phyloP scores from a whole-genome alignment of 1,284 basidiomycete species.

The Porodaedalea pini region DNA sequence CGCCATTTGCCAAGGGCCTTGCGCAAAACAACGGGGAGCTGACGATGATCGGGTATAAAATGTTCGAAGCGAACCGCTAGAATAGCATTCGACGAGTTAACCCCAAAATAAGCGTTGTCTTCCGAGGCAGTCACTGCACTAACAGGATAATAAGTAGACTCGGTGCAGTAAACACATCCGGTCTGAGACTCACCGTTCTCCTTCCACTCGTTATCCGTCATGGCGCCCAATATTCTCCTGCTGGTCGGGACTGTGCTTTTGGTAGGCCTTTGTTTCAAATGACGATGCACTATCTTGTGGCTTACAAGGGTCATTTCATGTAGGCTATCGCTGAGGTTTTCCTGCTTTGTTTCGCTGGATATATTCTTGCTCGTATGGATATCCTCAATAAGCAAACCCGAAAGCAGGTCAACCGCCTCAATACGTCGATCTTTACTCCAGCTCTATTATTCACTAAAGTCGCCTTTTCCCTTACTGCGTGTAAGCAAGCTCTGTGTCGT shows the following conservation, averaged over 20 bases:
- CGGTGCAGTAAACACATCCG: neutral
- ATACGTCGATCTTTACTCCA: slow-evolving; percentile 89
- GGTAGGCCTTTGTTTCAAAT: neutral
- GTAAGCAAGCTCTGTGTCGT: slow-evolving; percentile 29
- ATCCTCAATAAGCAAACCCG: slow-evolving; percentile 89
- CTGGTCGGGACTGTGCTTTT: slow-evolving; percentile 15
- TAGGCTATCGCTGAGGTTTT: slow-evolving; percentile 93
- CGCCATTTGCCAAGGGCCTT: neutral
- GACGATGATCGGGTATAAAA: neutral
- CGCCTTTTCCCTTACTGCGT: slow-evolving; percentile 73
- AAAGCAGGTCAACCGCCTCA: slow-evolving; percentile 78
- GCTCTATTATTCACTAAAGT: slow-evolving; percentile 93
- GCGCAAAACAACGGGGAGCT: neutral
- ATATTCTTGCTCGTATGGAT: slow-evolving; percentile 72
- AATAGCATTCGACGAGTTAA: neutral
- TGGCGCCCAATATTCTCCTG: slow-evolving; percentile 14
- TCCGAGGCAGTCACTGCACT: neutral
- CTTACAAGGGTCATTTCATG: neutral
- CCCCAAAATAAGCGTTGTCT: neutral
- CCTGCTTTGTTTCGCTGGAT: slow-evolving; percentile 82
- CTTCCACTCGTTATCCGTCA: slow-evolving; percentile 7
- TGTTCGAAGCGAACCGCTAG: neutral
- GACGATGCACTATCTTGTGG: neutral
- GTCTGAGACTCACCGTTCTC: slow-evolving; percentile 1
- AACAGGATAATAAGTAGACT: neutral